These are phyloP conservation scores for Candida albicans DNA, from an alignment of 1,139 yeast species.

Conservation along the genomic window DNA sequence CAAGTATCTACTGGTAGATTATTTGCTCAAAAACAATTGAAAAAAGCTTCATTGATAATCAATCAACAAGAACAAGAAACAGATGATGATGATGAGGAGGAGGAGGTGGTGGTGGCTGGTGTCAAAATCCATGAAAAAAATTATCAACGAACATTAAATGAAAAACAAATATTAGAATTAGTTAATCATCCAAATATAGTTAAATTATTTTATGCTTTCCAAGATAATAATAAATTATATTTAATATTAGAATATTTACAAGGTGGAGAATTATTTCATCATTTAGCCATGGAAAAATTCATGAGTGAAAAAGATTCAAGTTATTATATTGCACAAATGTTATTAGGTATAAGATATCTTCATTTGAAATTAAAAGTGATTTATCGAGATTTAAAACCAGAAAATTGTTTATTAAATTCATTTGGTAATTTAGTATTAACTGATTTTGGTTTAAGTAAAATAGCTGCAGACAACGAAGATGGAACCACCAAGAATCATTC, in stretches of 20 bases:
- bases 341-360: conserved; percentile 76
- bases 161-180: conserved; percentile 41
- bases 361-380: conserved; percentile 77
- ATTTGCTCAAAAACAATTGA: conserved; percentile 87
- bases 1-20: conserved; percentile 64
- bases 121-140: conserved; percentile 29
- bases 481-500: conserved; percentile 52
- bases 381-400: conserved; percentile 91
- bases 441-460: conserved; percentile 90
- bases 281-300: conserved; percentile 53
- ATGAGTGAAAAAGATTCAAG: conserved; percentile 75
- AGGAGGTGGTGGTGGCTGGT: conserved; percentile 28
- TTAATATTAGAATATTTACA: conserved; percentile 82
- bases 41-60: conserved; percentile 59
- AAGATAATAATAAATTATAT: conserved; percentile 78
- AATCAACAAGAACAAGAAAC: conserved; percentile 31
- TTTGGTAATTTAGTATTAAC: conserved; percentile 83
- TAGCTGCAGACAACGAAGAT: conserved; percentile 38
- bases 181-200: conserved; percentile 84
- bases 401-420: conserved; percentile 80
- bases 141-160: conserved; percentile 42
- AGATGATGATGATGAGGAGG: conserved; percentile 20
- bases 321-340: conserved; percentile 83
- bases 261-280: conserved; percentile 92
- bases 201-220: conserved; percentile 84